Evolutionary conservation across 2,329 filamentous ascomycete species (phyloP).

Genomic region (Botrytis byssoidea): DNA sequence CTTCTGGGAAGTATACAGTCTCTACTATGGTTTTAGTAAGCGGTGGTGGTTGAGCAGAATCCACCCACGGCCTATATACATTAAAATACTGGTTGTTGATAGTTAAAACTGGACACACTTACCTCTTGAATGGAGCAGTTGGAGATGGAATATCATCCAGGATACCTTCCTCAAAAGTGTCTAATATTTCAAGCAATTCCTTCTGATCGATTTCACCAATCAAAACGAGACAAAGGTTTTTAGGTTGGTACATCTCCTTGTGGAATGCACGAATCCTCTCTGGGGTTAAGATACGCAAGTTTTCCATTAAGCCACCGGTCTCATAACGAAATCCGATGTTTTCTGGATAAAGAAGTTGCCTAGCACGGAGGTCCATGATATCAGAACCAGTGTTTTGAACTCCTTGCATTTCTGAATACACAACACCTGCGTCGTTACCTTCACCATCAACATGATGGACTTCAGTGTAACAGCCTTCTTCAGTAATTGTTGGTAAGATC

Average conservation of each 20-base stretch:
- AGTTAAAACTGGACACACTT: slow-evolving; percentile 1
- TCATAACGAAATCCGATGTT: slow-evolving; percentile 93
- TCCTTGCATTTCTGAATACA: slow-evolving; percentile 99
- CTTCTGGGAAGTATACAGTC: slow-evolving; percentile 88
- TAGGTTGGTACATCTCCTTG: slow-evolving; percentile 95
- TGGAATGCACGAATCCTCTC: slow-evolving; percentile 95
- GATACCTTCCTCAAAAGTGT: slow-evolving; percentile 85
- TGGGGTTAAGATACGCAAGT: slow-evolving; percentile 78
- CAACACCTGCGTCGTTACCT: slow-evolving; percentile 92
- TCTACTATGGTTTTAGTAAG: slow-evolving; percentile 72
- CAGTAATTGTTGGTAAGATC: slow-evolving; percentile 85
- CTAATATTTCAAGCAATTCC: slow-evolving; percentile 75
- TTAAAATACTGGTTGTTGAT: slow-evolving; percentile 21
- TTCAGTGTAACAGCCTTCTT: slow-evolving; percentile 90
- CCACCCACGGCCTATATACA: slow-evolving; percentile 72
- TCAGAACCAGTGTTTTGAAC: slow-evolving; percentile 82
- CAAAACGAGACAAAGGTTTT: slow-evolving; percentile 87
- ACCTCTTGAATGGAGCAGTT: slow-evolving; percentile 68
- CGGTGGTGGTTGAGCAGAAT: slow-evolving; percentile 74
- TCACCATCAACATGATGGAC: slow-evolving; percentile 93
- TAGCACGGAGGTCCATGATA: slow-evolving; percentile 82
- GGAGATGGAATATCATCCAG: slow-evolving; percentile 75
- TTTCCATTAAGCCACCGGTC: slow-evolving; percentile 96
- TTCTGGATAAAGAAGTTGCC: slow-evolving; percentile 80
- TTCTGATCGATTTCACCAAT: slow-evolving; percentile 88